phyloP scores from a whole-genome alignment of 2,329 filamentous ascomycete genomes.

The Nigrograna mackinnonii region DNA sequence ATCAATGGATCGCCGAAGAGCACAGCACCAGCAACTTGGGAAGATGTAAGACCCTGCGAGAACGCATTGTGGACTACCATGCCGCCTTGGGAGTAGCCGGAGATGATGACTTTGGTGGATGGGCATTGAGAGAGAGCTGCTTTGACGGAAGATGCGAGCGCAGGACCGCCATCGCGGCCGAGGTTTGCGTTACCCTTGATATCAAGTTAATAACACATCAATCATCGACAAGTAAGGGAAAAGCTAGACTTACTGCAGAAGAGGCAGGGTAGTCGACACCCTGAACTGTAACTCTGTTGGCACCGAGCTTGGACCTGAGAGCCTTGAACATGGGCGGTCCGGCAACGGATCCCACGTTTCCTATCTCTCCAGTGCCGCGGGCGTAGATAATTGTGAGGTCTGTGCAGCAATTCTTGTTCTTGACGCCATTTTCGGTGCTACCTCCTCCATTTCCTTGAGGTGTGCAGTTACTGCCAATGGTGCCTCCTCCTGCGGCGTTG shows the following conservation, averaged over 20 bases:
- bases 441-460: slow-evolving; percentile 20
- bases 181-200: slow-evolving; percentile 26
- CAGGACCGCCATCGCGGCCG: slow-evolving; percentile 27
- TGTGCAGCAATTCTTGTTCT: slow-evolving; percentile 43
- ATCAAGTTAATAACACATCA: background rate
- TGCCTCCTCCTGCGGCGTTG: slow-evolving; percentile 8
- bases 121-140: slow-evolving; percentile 27
- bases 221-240: background rate
- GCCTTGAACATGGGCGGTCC: slow-evolving; percentile 54
- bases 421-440: slow-evolving; percentile 44
- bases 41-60: slow-evolving; percentile 19
- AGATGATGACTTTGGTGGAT: slow-evolving; percentile 31
- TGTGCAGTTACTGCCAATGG: slow-evolving; percentile 25
- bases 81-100: slow-evolving; percentile 42
- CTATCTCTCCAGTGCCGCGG: slow-evolving; percentile 56
- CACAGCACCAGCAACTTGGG: slow-evolving; percentile 27
- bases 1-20: slow-evolving; percentile 37
- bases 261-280: slow-evolving; percentile 58
- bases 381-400: slow-evolving; percentile 58
- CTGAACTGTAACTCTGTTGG: slow-evolving; percentile 51
- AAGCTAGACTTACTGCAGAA: slow-evolving; percentile 20
- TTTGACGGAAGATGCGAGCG: slow-evolving; percentile 27
- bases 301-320: slow-evolving; percentile 45
- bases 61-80: slow-evolving; percentile 49
- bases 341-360: slow-evolving; percentile 54